These are phyloP conservation scores for Mycena capillaripes DNA, from an alignment of 768 basidiomycete species.

Conservation along the genomic window DNA sequence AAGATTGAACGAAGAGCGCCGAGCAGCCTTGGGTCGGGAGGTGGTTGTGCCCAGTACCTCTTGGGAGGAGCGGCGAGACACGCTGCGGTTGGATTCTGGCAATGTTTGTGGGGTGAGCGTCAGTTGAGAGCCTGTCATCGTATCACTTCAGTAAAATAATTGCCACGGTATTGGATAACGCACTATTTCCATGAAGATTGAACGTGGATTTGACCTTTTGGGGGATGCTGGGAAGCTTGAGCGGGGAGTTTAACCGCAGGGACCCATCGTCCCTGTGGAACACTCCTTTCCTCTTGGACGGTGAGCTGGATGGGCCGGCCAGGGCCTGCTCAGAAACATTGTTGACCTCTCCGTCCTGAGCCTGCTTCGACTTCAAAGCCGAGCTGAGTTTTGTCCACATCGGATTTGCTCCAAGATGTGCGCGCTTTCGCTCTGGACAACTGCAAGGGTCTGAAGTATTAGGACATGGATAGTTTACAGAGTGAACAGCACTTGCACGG, in stretches of 20 bases:
- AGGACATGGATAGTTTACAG: neutral
- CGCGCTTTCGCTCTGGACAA: conserved; percentile 4
- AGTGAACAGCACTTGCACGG: neutral
- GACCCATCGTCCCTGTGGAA: conserved; percentile 64
- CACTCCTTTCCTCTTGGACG: conserved; percentile 60
- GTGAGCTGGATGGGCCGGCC: conserved; percentile 62
- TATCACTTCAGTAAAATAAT: conserved; percentile 49
- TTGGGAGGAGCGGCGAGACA: conserved; percentile 31
- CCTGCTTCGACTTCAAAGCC: conserved; percentile 35
- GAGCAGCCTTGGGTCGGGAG: conserved; percentile 31
- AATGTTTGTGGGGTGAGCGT: conserved; percentile 33
- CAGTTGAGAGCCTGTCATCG: conserved; percentile 38
- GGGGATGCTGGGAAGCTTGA: conserved; percentile 51
- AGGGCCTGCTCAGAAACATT: conserved; percentile 42
- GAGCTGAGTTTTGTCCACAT: conserved; percentile 36
- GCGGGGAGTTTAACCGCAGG: conserved; percentile 51
- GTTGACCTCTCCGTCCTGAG: conserved; percentile 20
- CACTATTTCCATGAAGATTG: conserved; percentile 54
- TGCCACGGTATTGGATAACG: conserved; percentile 30
- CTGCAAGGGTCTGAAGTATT: neutral
- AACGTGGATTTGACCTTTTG: conserved; percentile 68
- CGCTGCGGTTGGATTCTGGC: conserved; percentile 12
- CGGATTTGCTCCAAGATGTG: neutral
- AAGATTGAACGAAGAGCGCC: conserved; percentile 36
- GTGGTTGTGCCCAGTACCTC: conserved; percentile 27